Percentiles rank a stretch among this genome's conserved stretches.
These are phyloP conservation scores for Ophiostoma quercus DNA, from an alignment of 2,329 filamentous ascomycete species.

Conservation along the genomic window DNA sequence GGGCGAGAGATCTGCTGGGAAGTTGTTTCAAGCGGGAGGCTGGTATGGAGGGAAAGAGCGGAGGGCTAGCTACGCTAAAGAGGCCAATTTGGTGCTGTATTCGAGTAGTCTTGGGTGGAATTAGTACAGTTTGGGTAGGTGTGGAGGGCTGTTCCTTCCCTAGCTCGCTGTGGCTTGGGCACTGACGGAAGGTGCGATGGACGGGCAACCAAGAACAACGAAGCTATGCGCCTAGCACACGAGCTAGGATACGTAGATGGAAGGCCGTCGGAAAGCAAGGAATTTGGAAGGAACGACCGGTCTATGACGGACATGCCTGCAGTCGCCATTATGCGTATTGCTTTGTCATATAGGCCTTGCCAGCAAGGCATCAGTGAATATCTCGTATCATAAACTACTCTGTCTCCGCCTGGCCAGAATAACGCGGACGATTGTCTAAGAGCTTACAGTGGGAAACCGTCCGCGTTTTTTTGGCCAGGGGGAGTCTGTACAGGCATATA, in stretches of 20 bases:
- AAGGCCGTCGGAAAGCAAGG: conserved; percentile 7
- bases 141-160: conserved; percentile 5
- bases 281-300: background rate
- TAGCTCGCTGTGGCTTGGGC: conserved; percentile 4
- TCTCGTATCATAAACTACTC: background rate
- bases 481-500: background rate
- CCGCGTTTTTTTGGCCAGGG: too few relatives aligned
- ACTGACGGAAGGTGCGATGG: conserved; percentile 9
- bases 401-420: too few relatives aligned
- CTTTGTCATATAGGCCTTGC: background rate
- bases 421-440: too few relatives aligned
- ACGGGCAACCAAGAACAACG: background rate
- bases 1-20: conserved; percentile 12
- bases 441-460: too few relatives aligned
- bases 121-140: background rate
- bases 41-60: conserved; percentile 6
- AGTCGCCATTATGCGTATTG: background rate
- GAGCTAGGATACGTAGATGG: background rate
- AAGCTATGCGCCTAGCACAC: conserved; percentile 7
- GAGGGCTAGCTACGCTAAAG: background rate
- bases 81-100: background rate
- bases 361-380: background rate
- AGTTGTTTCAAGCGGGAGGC: background rate
- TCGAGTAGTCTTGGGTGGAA: background rate
- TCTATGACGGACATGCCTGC: background rate